These are phyloP conservation scores for Trypanosoma mega DNA, from an alignment of 208 protist species.

Conservation along the genomic window DNA sequence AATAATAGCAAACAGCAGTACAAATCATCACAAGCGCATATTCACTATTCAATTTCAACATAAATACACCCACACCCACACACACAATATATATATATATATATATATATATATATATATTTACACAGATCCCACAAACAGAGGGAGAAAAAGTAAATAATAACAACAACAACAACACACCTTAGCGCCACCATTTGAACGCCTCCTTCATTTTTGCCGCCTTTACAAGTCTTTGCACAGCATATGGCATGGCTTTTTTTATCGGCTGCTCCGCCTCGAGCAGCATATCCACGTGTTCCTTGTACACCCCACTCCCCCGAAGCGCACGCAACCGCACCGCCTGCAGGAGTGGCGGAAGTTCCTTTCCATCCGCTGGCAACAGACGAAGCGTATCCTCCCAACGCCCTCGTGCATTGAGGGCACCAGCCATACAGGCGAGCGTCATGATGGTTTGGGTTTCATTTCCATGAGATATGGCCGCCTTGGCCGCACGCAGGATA, in stretches of 20 bases:
- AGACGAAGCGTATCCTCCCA: constrained; percentile 23
- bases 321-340: constrained; percentile 19
- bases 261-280: constrained; percentile 3
- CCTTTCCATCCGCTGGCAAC: constrained; percentile 7
- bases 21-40: no score
- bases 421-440: constrained; percentile 25
- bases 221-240: constrained; percentile 5
- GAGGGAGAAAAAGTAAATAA: no score
- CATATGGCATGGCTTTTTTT: constrained; percentile 6
- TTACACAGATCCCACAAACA: no score
- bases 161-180: neutral
- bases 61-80: no score
- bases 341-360: constrained; percentile 17
- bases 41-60: no score
- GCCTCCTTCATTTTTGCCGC: constrained; percentile 10
- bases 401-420: constrained; percentile 23
- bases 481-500: constrained; percentile 7
- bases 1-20: no score
- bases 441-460: constrained; percentile 11
- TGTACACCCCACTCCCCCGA: neutral
- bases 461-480: neutral
- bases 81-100: no score
- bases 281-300: constrained; percentile 13
- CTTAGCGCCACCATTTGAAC: constrained; percentile 17
- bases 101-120: no score